Percentiles rank a stretch among this genome's conserved stretches.
Conservation (phyloP, 495 filamentous ascomycete species). For the Poronia punctata region DNA sequence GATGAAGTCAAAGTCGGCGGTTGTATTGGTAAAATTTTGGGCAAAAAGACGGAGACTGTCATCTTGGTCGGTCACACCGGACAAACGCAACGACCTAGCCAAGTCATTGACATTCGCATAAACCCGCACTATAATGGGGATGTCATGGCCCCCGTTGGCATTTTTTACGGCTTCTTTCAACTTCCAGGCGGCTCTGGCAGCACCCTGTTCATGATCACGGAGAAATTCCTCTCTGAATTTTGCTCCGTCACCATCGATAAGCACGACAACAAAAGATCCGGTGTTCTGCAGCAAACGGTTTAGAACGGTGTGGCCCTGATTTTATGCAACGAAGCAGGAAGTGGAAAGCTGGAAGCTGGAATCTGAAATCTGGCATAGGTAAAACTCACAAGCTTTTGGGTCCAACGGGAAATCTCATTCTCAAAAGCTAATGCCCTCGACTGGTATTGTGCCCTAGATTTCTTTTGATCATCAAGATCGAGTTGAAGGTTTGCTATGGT, state of each 20-base stretch:
- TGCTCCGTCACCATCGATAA: conserved; percentile 28
- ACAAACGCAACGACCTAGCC: conserved; percentile 23
- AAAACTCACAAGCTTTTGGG: conserved; percentile 22
- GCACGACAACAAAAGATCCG: conserved; percentile 24
- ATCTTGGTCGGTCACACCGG: conserved; percentile 21
- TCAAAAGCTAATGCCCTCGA: conserved; percentile 15
- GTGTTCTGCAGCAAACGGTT: conserved; percentile 16
- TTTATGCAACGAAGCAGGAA: not conserved
- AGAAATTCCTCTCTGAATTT: conserved; percentile 28
- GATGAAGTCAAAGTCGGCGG: conserved; percentile 27
- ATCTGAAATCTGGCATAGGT: not conserved
- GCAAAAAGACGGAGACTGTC: conserved; percentile 24
- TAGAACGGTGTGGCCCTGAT: conserved; percentile 2
- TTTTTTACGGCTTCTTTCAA: conserved; percentile 25
- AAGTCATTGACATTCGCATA: conserved; percentile 29
- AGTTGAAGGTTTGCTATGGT: conserved; percentile 23
- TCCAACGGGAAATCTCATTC: conserved; percentile 12
- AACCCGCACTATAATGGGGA: conserved; percentile 26
- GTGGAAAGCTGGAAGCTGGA: not conserved
- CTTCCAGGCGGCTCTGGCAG: conserved; percentile 22
- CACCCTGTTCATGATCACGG: conserved; percentile 19
- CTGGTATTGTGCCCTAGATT: conserved; percentile 19
- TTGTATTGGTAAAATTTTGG: conserved; percentile 26
- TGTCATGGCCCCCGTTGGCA: conserved; percentile 17
- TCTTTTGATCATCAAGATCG: conserved; percentile 25